A percentile compares a stretch with the other conserved stretches of the same genome.
Conservation (phyloP, 2,329 filamentous ascomycete genomes). For the Alternaria sp. region DNA sequence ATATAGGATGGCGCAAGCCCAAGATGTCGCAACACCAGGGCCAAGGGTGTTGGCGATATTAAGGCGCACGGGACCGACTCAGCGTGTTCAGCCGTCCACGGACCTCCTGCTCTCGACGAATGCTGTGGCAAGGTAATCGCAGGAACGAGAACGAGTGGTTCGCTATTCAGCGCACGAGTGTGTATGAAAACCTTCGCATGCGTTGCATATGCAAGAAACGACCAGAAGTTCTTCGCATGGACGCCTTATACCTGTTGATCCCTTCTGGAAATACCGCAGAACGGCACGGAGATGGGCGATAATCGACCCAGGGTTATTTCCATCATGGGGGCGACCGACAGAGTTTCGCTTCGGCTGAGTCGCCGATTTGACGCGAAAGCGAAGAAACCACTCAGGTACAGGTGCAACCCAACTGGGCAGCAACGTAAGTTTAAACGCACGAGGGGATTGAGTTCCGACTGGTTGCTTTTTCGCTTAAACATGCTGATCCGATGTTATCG, state of each 20-base stretch:
- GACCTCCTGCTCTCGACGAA: neutral
- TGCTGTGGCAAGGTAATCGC: neutral
- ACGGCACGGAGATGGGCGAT: neutral
- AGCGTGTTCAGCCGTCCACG: neutral
- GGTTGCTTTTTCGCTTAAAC: neutral
- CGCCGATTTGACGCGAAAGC: neutral
- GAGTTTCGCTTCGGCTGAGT: neutral
- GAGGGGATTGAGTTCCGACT: neutral
- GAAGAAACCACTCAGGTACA: neutral
- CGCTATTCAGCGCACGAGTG: neutral
- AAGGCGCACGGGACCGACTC: neutral
- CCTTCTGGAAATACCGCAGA: neutral
- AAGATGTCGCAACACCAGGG: neutral
- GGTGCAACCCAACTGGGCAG: neutral
- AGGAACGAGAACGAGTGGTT: neutral
- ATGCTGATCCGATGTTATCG: neutral
- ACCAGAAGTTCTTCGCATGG: neutral
- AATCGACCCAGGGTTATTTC: neutral
- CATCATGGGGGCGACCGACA: neutral
- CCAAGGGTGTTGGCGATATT: neutral
- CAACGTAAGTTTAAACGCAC: neutral
- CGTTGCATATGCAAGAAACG: neutral
- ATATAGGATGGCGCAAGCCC: neutral
- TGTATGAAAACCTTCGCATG: neutral
- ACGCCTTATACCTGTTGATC: neutral